These are phyloP conservation scores for Sarocladiaceae sp. DNA, from an alignment of 2,329 filamentous ascomycete genomes.

Conservation along the genomic window DNA sequence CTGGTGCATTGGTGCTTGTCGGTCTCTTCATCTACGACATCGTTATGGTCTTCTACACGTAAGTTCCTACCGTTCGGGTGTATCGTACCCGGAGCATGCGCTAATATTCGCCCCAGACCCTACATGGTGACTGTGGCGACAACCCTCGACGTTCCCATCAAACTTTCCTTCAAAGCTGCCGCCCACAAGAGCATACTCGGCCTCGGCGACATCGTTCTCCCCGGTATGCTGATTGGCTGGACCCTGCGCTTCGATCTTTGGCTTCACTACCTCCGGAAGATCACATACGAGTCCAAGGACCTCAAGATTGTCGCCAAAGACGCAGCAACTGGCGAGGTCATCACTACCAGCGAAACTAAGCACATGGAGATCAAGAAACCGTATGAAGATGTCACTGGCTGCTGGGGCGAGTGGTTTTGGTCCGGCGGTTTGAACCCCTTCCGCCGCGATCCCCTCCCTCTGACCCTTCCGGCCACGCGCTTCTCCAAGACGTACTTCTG, in stretches of 20 bases:
- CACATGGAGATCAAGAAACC: slow-evolving; percentile 43
- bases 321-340: slow-evolving; percentile 23
- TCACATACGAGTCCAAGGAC: slow-evolving; percentile 37
- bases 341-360: slow-evolving; percentile 31
- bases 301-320: slow-evolving; percentile 28
- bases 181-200: slow-evolving; percentile 76
- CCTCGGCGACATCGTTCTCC: slow-evolving; percentile 88
- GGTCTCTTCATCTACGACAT: slow-evolving; percentile 94
- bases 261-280: slow-evolving; percentile 68
- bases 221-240: slow-evolving; percentile 82
- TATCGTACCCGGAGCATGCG: no score
- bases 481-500: slow-evolving; percentile 87
- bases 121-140: slow-evolving; percentile 86
- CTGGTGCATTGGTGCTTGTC: slow-evolving; percentile 68
- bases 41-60: slow-evolving; percentile 83
- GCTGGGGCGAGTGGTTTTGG: slow-evolving; percentile 85
- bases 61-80: slow-evolving; percentile 24
- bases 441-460: slow-evolving; percentile 19
- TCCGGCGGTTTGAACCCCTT: slow-evolving; percentile 28
- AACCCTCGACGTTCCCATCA: slow-evolving; percentile 85
- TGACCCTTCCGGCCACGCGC: slow-evolving; percentile 30
- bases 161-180: slow-evolving; percentile 68
- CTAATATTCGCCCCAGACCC: slow-evolving; percentile 41
- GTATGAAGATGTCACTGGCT: slow-evolving; percentile 56
- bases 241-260: slow-evolving; percentile 89